Evolutionary conservation across 2,329 filamentous ascomycete genomes (phyloP).

Genomic region (Exophiala mesophila): DNA sequence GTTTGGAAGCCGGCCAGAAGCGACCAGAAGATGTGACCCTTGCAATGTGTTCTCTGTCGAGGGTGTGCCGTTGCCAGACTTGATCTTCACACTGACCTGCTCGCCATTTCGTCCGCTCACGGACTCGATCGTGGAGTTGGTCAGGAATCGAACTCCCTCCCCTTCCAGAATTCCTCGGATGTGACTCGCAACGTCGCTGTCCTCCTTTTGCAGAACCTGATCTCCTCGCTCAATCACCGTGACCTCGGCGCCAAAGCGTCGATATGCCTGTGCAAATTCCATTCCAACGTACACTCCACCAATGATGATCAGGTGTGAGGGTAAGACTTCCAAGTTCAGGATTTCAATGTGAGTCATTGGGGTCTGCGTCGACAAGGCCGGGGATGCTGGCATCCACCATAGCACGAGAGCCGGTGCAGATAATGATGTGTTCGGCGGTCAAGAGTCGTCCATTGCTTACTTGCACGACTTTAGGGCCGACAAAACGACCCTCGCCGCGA

Average conservation of each 20-base stretch:
- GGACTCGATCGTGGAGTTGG: slow-evolving; percentile 30
- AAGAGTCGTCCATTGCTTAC: background rate
- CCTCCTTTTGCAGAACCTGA: slow-evolving; percentile 44
- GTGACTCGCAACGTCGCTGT: slow-evolving; percentile 42
- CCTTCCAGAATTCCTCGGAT: slow-evolving; percentile 41
- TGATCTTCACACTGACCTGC: background rate
- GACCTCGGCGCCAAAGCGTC: slow-evolving; percentile 45
- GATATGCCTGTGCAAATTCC: slow-evolving; percentile 50
- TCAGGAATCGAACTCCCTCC: slow-evolving; percentile 43
- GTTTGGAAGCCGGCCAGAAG: slow-evolving; percentile 47
- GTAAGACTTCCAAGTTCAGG: slow-evolving; percentile 26
- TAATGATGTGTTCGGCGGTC: background rate
- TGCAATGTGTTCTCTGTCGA: background rate
- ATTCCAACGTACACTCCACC: slow-evolving; percentile 51
- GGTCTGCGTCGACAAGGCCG: background rate
- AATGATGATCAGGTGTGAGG: slow-evolving; percentile 47
- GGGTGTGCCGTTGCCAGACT: slow-evolving; percentile 9
- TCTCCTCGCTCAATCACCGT: slow-evolving; percentile 43
- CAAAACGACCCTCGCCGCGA: background rate
- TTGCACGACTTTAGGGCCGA: background rate
- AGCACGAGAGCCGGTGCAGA: background rate
- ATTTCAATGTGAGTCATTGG: slow-evolving; percentile 3
- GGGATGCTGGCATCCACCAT: background rate
- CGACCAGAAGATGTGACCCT: slow-evolving; percentile 48
- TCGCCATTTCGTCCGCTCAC: slow-evolving; percentile 6